Evolutionary conservation across 1,284 basidiomycete genomes (phyloP), one percentile per base, ranked within the genome.

Genomic region (Farysia itapuensis): DNA sequence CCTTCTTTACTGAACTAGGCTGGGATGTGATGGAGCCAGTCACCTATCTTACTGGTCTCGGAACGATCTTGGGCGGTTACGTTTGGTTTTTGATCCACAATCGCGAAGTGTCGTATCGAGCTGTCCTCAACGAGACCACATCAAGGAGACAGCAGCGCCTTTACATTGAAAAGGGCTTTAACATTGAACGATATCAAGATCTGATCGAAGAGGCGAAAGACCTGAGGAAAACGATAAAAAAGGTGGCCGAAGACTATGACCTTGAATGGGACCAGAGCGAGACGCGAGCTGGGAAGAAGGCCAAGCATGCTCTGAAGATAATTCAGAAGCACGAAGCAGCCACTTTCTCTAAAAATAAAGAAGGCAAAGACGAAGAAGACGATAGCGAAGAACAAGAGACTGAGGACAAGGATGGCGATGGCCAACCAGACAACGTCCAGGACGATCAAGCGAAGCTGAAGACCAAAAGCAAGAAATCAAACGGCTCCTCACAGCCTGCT

Each of bases 181-280:
- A 70, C 41, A 28, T 65, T 5, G 64, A 67, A 30, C 47, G 54
- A 6, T 69, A 67, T 28, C 48, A 59, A 38, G 67, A 68, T 29
- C 54, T 68, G 24, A 67, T 71, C 41, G 59, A 67, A 16, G 67
- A 71, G 13, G 67, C 52, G 45, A 71, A 67, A 29, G 60, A 67
- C 23, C 47, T 71, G 26, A 49, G 69, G 25, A 49, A 43, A 31
- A 49, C 49, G 9, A 69, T 71, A 54, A 67, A 70, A 30, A 56
- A 52, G 37, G 65, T 71, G 8, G 69, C 69, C 16, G 57, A 59
- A 22, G 67, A 71, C 35, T 71, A 71, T 39, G 69, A 70, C 28
- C 49, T 69, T n/a, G 58, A 70, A 31, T 71, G 66, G 66, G 67
- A 71, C 23, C 69, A 71, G 30, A 53, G 64, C 8, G 64, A 64